Evolutionary conservation across 2,329 filamentous ascomycete genomes (phyloP).

Genomic region (Cryphonectria radicalis): DNA sequence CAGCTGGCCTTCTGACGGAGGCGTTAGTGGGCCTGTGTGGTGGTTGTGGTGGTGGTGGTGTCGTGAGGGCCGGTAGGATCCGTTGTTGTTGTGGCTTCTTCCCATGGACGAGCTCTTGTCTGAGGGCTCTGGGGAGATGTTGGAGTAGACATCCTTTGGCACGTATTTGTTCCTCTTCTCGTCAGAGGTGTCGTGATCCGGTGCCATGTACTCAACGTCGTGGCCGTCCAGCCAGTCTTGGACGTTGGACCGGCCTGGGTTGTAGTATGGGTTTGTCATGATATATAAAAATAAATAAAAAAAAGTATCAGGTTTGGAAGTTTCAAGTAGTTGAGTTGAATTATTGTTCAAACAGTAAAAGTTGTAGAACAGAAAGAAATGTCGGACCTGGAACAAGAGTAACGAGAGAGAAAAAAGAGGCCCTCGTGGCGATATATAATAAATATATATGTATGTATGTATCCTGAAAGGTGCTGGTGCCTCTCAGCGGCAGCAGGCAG

Average conservation of each 20-base stretch:
- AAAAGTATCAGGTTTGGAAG: background rate
- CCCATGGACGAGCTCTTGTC: conserved; percentile 8
- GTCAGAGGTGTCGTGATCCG: conserved; percentile 20
- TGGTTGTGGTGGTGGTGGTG: background rate
- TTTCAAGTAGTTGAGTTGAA: background rate
- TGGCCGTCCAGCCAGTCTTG: conserved; percentile 28
- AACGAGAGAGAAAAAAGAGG: background rate
- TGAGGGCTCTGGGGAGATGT: conserved; percentile 13
- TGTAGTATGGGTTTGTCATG: conserved; percentile 21
- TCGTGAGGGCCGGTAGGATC: background rate
- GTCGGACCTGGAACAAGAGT: background rate
- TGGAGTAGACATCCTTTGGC: background rate
- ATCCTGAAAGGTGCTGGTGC: background rate
- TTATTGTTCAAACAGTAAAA: too few relatives aligned
- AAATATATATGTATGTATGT: conserved; percentile 8
- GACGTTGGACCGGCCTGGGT: conserved; percentile 20
- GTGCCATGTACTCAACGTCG: conserved; percentile 27
- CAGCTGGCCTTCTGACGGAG: conserved; percentile 24
- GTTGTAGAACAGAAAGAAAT: background rate
- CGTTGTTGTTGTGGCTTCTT: background rate
- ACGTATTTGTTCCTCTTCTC: conserved; percentile 11
- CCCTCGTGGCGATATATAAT: background rate
- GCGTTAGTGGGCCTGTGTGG: conserved; percentile 8
- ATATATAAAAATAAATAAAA: background rate
- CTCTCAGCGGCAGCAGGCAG: background rate